Evolutionary conservation across 371 early-diverging fungal genomes (phyloP).

Genomic region (Syncephalastrum racemosum): DNA sequence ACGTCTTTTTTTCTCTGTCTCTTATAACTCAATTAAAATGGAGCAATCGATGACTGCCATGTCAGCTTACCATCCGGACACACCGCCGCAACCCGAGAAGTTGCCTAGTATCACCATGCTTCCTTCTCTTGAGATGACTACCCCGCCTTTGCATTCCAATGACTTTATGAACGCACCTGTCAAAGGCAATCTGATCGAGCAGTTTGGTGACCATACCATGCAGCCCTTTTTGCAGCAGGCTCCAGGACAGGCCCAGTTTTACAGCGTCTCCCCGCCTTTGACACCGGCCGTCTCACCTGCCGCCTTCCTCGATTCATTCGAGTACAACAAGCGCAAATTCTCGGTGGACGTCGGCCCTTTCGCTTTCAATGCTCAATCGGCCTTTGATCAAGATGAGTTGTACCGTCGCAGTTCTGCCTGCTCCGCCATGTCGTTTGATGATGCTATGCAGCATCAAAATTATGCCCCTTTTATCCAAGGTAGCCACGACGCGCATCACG

Average conservation of each 20-base stretch:
- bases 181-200: too few relatives aligned
- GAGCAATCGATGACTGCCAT: slow-evolving; percentile 1
- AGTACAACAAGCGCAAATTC: slow-evolving; percentile 22
- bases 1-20: background rate
- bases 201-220: too few relatives aligned
- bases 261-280: slow-evolving; percentile 25
- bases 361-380: slow-evolving; percentile 8
- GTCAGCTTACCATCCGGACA: slow-evolving; percentile 20
- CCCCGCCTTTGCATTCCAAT: slow-evolving; percentile 3
- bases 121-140: slow-evolving; percentile 13
- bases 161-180: background rate
- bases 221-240: too few relatives aligned
- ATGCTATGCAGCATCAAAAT: slow-evolving; percentile 1
- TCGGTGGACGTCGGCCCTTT: slow-evolving; percentile 26
- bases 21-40: slow-evolving; percentile 2
- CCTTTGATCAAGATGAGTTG: slow-evolving; percentile 8
- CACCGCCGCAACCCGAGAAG: slow-evolving; percentile 20
- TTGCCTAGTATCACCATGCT: slow-evolving; percentile 26
- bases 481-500: slow-evolving; percentile 1
- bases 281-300: slow-evolving; percentile 32
- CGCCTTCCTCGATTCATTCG: slow-evolving; percentile 19
- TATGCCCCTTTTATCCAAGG: slow-evolving; percentile 1
- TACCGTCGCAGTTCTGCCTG: slow-evolving; percentile 14
- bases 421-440: slow-evolving; percentile 10
- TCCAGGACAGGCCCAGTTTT: too few relatives aligned